phyloP scores from a whole-genome alignment of 2,329 filamentous ascomycete genomes.

The Xylaria sp. region DNA sequence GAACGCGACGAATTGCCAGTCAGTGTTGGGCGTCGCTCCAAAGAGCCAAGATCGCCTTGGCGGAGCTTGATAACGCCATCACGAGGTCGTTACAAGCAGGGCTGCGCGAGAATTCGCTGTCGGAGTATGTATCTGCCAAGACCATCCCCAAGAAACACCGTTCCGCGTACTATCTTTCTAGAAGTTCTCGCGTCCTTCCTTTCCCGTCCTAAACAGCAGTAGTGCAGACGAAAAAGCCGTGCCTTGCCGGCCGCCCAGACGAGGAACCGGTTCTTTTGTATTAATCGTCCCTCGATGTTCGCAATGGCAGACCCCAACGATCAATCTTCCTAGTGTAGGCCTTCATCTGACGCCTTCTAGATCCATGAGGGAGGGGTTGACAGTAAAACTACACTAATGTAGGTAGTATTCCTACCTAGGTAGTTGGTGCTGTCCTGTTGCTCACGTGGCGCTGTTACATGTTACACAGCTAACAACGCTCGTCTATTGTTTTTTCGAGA shows the following conservation, averaged over 20 bases:
- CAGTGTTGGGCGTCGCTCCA: conserved; percentile 1
- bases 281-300: no score
- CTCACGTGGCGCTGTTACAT: not conserved
- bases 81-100: not conserved
- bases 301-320: not conserved
- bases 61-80: conserved; percentile 32
- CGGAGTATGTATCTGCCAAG: conserved; percentile 14
- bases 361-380: not conserved
- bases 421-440: not conserved
- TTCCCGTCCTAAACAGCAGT: not conserved
- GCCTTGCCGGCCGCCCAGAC: not conserved
- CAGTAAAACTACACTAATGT: not conserved
- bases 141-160: not conserved
- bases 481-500: conserved; percentile 3
- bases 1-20: conserved; percentile 2
- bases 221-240: conserved; percentile 2
- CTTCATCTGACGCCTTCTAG: conserved; percentile 2
- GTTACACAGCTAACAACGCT: not conserved
- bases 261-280: no score
- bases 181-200: conserved; percentile 27
- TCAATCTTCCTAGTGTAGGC: not conserved
- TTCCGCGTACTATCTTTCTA: conserved; percentile 18
- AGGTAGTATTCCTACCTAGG: not conserved
- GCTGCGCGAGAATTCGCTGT: not conserved
- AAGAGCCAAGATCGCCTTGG: conserved; percentile 18